Conservation (phyloP, 2,329 filamentous ascomycete species). For the Diplocarpon mali region DNA sequence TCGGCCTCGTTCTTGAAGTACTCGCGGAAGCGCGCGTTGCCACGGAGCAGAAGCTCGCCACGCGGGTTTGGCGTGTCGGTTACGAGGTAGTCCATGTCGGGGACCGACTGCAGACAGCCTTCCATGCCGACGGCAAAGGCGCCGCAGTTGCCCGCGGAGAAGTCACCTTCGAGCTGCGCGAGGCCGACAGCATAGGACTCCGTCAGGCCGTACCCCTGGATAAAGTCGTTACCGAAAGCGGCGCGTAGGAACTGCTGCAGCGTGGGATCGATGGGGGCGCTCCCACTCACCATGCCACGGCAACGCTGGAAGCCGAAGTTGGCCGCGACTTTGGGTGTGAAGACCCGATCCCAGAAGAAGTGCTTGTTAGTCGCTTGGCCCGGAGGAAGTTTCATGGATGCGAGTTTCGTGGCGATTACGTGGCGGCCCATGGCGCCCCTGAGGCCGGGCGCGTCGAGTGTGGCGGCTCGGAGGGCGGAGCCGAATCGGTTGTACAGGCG, state of each 20-base stretch:
- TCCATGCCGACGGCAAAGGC: constrained; percentile 57
- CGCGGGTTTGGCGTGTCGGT: constrained; percentile 83
- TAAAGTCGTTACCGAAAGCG: constrained; percentile 66
- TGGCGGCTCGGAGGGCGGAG: constrained; percentile 67
- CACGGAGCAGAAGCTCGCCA: constrained; percentile 78
- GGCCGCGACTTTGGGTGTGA: constrained; percentile 77
- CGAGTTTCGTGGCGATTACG: constrained; percentile 69
- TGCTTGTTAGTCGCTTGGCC: constrained; percentile 71
- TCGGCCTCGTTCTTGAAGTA: constrained; percentile 89
- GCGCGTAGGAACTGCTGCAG: constrained; percentile 84
- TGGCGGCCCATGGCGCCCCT: constrained; percentile 72
- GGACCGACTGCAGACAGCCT: constrained; percentile 72
- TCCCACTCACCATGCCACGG: constrained; percentile 71
- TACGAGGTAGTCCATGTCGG: constrained; percentile 86
- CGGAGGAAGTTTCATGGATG: constrained; percentile 59
- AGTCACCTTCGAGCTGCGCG: constrained; percentile 60
- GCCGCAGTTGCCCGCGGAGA: constrained; percentile 72
- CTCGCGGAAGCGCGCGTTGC: constrained; percentile 68
- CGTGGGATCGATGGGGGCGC: constrained; percentile 78
- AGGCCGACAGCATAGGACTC: constrained; percentile 77
- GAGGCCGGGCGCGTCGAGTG: constrained; percentile 67
- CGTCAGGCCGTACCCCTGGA: constrained; percentile 87
- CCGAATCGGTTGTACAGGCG: constrained; percentile 87
- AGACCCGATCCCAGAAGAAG: constrained; percentile 73
- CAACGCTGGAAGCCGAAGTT: constrained; percentile 70